Evolutionary conservation across 192 early-diverging fungal species (phyloP).

Genomic region (Ambispora gerdemannii): DNA sequence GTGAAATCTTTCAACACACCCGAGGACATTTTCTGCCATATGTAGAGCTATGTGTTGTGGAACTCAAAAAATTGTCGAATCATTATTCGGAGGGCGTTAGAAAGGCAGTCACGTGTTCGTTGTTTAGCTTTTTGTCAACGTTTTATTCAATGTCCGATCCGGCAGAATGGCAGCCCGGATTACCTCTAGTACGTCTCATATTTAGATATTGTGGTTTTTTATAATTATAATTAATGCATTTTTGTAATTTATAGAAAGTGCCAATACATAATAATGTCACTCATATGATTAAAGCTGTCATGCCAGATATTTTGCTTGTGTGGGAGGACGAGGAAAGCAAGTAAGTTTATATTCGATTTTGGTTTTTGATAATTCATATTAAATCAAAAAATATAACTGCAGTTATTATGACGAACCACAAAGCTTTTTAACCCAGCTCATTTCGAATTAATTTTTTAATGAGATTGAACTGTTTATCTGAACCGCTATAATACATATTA

Average conservation of each 20-base stretch:
- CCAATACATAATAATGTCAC: slow-evolving; percentile 74
- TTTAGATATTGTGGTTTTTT: background rate
- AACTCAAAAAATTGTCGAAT: slow-evolving; percentile 62
- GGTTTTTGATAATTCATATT: background rate
- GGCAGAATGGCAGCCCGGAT: slow-evolving; percentile 72
- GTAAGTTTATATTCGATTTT: no score
- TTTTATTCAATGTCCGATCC: slow-evolving; percentile 69
- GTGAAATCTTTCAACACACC: slow-evolving; percentile 82
- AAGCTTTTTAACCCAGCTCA: slow-evolving; percentile 44
- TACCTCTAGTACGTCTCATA: slow-evolving; percentile 50
- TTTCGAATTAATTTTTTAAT: slow-evolving; percentile 31
- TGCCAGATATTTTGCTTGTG: slow-evolving; percentile 67
- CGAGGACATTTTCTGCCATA: slow-evolving; percentile 76
- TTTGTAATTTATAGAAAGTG: slow-evolving; percentile 45
- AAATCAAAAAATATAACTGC: background rate
- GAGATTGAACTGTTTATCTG: slow-evolving; percentile 33
- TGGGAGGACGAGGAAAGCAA: slow-evolving; percentile 83
- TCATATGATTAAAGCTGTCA: slow-evolving; percentile 61
- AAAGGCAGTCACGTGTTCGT: slow-evolving; percentile 66
- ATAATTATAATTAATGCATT: slow-evolving; percentile 17
- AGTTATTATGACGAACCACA: slow-evolving; percentile 34
- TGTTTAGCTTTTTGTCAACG: slow-evolving; percentile 77
- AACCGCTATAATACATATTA: background rate
- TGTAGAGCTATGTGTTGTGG: slow-evolving; percentile 67
- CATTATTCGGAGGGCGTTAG: slow-evolving; percentile 83